phyloP scores from a whole-genome alignment of 2,329 filamentous ascomycete genomes.

The Apiospora koreana region DNA sequence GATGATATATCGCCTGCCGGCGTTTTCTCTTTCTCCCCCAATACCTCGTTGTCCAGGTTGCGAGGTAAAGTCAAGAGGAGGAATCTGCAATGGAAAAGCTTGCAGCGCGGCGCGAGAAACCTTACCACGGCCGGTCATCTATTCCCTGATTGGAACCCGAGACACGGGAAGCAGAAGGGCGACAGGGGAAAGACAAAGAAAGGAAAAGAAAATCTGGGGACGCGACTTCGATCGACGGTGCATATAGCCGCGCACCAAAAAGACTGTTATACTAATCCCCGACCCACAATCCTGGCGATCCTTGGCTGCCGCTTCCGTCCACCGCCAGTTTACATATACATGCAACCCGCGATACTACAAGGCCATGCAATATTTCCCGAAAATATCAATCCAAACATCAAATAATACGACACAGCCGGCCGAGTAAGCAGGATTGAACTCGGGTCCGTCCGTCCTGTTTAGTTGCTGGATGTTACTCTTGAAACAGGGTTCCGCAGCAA shows the following conservation, averaged over 20 bases:
- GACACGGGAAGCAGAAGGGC: background rate
- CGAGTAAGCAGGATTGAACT: background rate
- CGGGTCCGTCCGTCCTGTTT: background rate
- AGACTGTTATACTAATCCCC: background rate
- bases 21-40: background rate
- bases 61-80: background rate
- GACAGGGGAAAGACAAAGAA: background rate
- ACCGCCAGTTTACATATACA: background rate
- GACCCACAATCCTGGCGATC: background rate
- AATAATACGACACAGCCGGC: background rate
- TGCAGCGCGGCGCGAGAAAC: background rate
- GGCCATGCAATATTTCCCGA: background rate
- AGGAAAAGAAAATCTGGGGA: background rate
- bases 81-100: background rate
- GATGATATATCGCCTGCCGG: background rate
- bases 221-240: background rate
- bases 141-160: background rate
- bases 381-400: background rate
- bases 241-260: background rate
- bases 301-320: background rate
- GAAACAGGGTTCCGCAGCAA: background rate
- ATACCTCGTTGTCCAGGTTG: background rate
- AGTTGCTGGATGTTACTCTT: background rate
- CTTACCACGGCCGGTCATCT: background rate
- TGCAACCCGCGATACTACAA: background rate